A percentile compares a stretch with the other conserved stretches of the same genome.
Evolutionary conservation across 1,284 basidiomycete species (phyloP).

Genomic region (Pisolithus thermaeus): DNA sequence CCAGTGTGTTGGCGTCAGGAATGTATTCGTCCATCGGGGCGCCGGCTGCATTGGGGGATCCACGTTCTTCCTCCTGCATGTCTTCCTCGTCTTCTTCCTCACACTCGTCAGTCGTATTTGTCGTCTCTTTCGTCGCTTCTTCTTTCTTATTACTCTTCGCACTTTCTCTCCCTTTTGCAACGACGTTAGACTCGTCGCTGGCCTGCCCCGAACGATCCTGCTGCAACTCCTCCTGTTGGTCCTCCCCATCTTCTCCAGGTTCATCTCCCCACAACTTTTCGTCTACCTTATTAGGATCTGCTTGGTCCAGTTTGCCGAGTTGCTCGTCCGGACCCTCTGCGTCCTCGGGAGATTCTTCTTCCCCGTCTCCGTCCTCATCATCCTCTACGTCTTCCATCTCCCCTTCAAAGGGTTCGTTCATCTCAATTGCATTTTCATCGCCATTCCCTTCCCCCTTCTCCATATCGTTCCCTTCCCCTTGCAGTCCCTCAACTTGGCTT

Average conservation of each 20-base stretch:
- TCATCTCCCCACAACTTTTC: slow-evolving; percentile 98
- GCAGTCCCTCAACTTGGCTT: slow-evolving; percentile 91
- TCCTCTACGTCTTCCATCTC: slow-evolving; percentile 78
- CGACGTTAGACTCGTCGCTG: slow-evolving; percentile 60
- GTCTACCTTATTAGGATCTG: slow-evolving; percentile 86
- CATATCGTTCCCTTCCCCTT: slow-evolving; percentile 63
- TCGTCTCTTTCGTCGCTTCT: slow-evolving; percentile 23
- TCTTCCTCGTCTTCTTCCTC: slow-evolving; percentile 30
- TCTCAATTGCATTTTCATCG: slow-evolving; percentile 67
- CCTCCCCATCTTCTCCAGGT: slow-evolving; percentile 44
- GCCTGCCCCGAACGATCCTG: slow-evolving; percentile 46
- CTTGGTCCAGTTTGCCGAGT: slow-evolving; percentile 78
- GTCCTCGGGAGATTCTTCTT: slow-evolving; percentile 41
- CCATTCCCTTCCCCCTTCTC: slow-evolving; percentile 47
- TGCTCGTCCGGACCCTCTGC: slow-evolving; percentile 76
- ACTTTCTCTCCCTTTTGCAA: slow-evolving; percentile 64
- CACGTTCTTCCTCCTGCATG: slow-evolving; percentile 30
- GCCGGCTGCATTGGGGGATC: slow-evolving; percentile 32
- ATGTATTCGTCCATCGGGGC: slow-evolving; percentile 15
- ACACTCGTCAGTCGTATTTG: slow-evolving; percentile 12
- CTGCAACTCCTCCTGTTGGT: slow-evolving; percentile 43
- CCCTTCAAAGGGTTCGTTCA: slow-evolving; percentile 77
- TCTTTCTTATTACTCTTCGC: slow-evolving; percentile 30
- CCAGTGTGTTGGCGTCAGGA: slow-evolving; percentile 68
- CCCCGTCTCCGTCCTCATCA: slow-evolving; percentile 49